Evolutionary conservation across 768 basidiomycete species (phyloP), one percentile per base, ranked within the genome.

Genomic region (Rhodotorula toruloides): DNA sequence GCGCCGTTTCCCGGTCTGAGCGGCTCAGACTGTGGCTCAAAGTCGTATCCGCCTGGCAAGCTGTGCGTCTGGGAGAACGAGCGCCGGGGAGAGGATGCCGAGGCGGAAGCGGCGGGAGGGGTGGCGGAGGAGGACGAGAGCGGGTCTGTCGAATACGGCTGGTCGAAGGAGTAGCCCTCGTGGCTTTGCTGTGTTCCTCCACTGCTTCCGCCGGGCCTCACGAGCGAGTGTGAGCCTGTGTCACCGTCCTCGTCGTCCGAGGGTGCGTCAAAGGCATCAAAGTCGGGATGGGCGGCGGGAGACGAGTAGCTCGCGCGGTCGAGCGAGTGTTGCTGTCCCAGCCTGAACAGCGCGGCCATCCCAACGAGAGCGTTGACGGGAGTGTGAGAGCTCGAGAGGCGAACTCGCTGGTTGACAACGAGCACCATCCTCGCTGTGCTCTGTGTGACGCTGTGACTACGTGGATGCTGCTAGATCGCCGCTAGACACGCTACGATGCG

Each of bases 1-100:
- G n/a, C n/a, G n/a, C n/a, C n/a, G n/a, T n/a, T n/a, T n/a, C n/a
- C n/a, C n/a, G n/a, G n/a, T 32, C 39, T 40, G n/a, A 36, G 2
- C 16, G 42, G 60, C 9, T 53, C 52, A 13, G 32, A 9, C 43
- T 70, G 72, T 56, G 87, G 81, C 76, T 91, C 90, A 76, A 91
- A 91, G 76, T 91, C 87, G 77, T 89, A 89, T 4, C 79, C 77
- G 34, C 82, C 83, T 21, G 83, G 80, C 36, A 80, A 19, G 74
- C 54, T 32, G 39, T 47, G 11, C 63, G 34, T 36, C 39, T 17
- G 61, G n/a, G 4, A 22, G 21, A 25, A 36, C 6, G 48, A 19
- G 31, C 7, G 58, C 32, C 1, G 27, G 12, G 32, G 39, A 21
- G 31, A 14, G 14, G 27, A 27, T 8, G 43, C 12, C 3, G 42